These are phyloP conservation scores for Sordariomycetes sp. DNA, from an alignment of 2,329 filamentous ascomycete genomes.

Conservation along the genomic window DNA sequence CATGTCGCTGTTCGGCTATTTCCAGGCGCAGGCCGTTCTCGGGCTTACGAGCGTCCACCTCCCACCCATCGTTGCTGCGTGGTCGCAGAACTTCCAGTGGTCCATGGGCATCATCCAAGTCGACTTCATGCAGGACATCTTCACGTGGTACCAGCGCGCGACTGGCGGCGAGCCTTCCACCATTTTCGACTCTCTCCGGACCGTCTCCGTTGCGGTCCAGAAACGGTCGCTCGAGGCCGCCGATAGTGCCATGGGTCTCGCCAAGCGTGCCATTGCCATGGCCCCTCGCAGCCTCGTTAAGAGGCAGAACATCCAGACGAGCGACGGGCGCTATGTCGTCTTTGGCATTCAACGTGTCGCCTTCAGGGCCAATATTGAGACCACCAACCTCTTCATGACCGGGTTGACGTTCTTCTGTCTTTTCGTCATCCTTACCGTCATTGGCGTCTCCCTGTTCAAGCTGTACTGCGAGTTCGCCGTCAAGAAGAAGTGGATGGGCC, in stretches of 20 bases:
- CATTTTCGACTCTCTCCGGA: slow-evolving; percentile 62
- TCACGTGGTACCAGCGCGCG: slow-evolving; percentile 91
- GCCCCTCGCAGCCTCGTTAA: slow-evolving; percentile 39
- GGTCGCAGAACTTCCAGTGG: slow-evolving; percentile 98
- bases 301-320: slow-evolving; percentile 41
- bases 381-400: slow-evolving; percentile 88
- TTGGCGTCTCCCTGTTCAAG: slow-evolving; percentile 72
- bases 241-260: slow-evolving; percentile 27
- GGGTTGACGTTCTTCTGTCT: slow-evolving; percentile 81
- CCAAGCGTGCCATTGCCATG: slow-evolving; percentile 44
- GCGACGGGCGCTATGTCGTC: slow-evolving; percentile 50
- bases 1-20: slow-evolving; percentile 87
- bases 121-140: slow-evolving; percentile 76
- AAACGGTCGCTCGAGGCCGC: slow-evolving; percentile 40
- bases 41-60: slow-evolving; percentile 73
- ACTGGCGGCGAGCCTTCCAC: slow-evolving; percentile 79
- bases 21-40: slow-evolving; percentile 87
- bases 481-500: slow-evolving; percentile 67
- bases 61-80: slow-evolving; percentile 79
- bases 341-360: slow-evolving; percentile 83
- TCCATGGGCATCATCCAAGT: slow-evolving; percentile 91
- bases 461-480: slow-evolving; percentile 65
- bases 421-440: slow-evolving; percentile 64
- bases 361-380: slow-evolving; percentile 75
- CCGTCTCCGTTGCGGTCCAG: slow-evolving; percentile 74